Evolutionary conservation across 1,139 yeast species (phyloP), one percentile per base, ranked within the genome.

Genomic region (Wickerhamiella pararugosa): DNA sequence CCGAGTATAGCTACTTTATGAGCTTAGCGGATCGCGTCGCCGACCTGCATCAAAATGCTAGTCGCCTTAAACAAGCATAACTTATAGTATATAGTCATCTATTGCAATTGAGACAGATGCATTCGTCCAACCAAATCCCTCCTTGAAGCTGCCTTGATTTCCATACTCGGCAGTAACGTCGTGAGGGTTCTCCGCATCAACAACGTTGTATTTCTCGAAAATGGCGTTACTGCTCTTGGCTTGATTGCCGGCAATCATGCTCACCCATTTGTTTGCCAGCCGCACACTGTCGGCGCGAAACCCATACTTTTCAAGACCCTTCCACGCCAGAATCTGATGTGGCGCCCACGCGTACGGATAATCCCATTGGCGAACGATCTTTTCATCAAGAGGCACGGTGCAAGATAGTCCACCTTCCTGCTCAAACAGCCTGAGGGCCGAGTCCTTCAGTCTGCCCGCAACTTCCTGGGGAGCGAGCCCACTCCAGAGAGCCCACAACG

Each of bases 321-420:
- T 73, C 98, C 98, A 90, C 0, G 94, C 92, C 43, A 90, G 63
- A 21, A 90, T 83, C 60, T 90, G 98, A 59, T 92, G 98, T 2
- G 98, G 98, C 0, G 98, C 96, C 98, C 98, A 90, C 5, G 97
- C 98, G 56, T 68, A 84, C 5, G 98, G 98, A 58, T 79, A 90
- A 60, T 90, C 98, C 98, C 98, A 90, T 64, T 90, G 98, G 60
- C 97, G 72, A 94, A 95, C 52, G 87, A 67, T 41, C 72, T 66
- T 29, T 81, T 65, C 11, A 66, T 75, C 27, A 96, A 96, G 46
- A 94, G 68, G 4, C 0, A 95, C 80, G 35, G 97, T 94, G 0
- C 95, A 80, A 1, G 75, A 94, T 21, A 90, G 61, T 1, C 98
- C 98, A 11, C 98, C 98, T 47, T 70, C 69, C 59, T 75, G 81